Evolutionary conservation across 257 asterid genomes (phyloP).

Genomic region (Dorcoceras hygrometricum): DNA sequence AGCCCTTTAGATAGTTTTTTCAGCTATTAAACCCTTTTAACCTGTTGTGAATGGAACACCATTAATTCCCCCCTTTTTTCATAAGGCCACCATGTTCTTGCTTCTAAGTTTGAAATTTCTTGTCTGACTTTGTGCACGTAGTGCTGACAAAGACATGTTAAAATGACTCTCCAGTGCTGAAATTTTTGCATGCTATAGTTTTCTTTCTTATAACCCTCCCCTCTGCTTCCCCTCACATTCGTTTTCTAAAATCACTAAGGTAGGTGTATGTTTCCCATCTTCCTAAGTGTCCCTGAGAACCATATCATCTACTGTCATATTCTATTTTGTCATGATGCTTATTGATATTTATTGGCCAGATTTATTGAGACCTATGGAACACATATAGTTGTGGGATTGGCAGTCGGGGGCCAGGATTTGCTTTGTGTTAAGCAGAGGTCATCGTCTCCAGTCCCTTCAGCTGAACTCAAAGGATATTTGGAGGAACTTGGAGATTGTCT

Average conservation of each 20-base stretch:
- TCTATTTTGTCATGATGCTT: slow-evolving; percentile 25
- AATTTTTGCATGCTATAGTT: background rate
- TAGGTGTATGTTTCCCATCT: slow-evolving; percentile 10
- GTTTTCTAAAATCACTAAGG: background rate
- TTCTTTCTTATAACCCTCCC: background rate
- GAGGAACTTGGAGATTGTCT: slow-evolving; percentile 95
- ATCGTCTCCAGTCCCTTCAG: slow-evolving; percentile 75
- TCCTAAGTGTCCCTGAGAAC: background rate
- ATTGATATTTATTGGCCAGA: slow-evolving; percentile 41
- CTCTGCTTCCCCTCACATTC: background rate
- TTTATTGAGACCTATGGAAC: slow-evolving; percentile 94
- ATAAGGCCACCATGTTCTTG: no score
- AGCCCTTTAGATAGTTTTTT: no score
- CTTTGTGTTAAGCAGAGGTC: slow-evolving; percentile 90
- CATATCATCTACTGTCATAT: slow-evolving; percentile 6
- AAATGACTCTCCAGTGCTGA: no score
- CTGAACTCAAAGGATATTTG: slow-evolving; percentile 86
- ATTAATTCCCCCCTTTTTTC: no score
- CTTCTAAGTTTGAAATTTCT: no score
- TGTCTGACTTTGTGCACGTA: no score
- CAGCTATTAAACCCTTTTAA: no score
- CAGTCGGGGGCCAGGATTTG: slow-evolving; percentile 97
- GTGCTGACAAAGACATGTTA: no score
- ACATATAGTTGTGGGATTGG: slow-evolving; percentile 90
- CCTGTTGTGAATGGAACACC: no score